A percentile compares a stretch with the other conserved stretches of the same genome.
Conservation (phyloP, 768 basidiomycete genomes). For the Nidularia pulvinata region DNA sequence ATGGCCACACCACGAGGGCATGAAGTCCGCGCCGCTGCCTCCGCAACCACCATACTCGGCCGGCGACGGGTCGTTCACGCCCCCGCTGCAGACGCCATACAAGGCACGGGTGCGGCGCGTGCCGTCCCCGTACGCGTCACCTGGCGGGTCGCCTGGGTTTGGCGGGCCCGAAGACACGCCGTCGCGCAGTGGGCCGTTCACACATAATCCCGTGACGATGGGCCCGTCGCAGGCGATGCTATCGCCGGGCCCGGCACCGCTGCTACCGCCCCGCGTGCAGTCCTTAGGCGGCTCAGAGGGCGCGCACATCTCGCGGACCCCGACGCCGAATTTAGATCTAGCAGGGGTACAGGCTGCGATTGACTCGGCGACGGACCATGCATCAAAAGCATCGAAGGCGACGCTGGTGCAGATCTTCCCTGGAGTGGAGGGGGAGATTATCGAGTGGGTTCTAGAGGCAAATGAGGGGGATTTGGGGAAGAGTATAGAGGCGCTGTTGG, state of each 20-base stretch:
- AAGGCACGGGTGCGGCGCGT: slow-evolving; percentile 65
- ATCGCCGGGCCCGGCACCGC: slow-evolving; percentile 16
- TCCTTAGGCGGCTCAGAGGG: slow-evolving; percentile 26
- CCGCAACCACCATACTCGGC: slow-evolving; percentile 37
- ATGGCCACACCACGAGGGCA: slow-evolving; percentile 6
- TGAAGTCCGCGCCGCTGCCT: slow-evolving; percentile 8
- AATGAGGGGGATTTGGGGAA: slow-evolving; percentile 86
- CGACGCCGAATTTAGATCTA: slow-evolving; percentile 70
- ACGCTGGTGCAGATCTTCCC: slow-evolving; percentile 93
- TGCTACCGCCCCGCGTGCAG: slow-evolving; percentile 46
- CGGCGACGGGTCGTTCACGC: slow-evolving; percentile 27
- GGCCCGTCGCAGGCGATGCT: slow-evolving; percentile 43
- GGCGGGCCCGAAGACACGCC: slow-evolving; percentile 47
- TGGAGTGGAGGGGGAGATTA: slow-evolving; percentile 73
- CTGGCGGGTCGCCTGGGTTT: slow-evolving; percentile 30
- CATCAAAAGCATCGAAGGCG: slow-evolving; percentile 66
- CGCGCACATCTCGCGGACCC: slow-evolving; percentile 62
- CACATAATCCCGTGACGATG: slow-evolving; percentile 45
- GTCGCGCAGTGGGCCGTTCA: slow-evolving; percentile 42
- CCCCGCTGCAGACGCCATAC: slow-evolving; percentile 66
- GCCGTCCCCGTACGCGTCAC: slow-evolving; percentile 40
- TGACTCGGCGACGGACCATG: slow-evolving; percentile 75
- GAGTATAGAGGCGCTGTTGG: slow-evolving; percentile 85
- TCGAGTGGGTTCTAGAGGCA: slow-evolving; percentile 89
- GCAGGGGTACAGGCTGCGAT: slow-evolving; percentile 74